Evolutionary conservation across 352 stramenopile species (phyloP).

Genomic region (Phytophthora tubulina): DNA sequence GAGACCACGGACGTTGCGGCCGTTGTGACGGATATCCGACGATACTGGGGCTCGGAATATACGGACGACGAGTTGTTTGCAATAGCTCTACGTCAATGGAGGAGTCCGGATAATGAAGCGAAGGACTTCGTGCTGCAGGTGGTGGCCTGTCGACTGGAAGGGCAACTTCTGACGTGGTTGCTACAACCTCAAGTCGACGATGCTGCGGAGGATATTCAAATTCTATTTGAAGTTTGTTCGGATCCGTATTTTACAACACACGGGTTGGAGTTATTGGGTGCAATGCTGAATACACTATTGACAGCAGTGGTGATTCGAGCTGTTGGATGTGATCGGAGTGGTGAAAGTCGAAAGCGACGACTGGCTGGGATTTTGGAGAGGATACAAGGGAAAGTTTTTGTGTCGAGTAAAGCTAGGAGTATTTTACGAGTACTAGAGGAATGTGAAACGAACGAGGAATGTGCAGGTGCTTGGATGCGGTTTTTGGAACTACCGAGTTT

Average conservation of each 20-base stretch:
- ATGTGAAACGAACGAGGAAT: neutral
- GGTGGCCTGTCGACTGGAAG: constrained; percentile 38
- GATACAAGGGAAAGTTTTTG: constrained; percentile 3
- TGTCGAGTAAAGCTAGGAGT: constrained; percentile 5
- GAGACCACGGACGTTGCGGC: constrained; percentile 3
- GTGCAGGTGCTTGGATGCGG: constrained; percentile 18
- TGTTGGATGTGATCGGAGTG: constrained; percentile 24
- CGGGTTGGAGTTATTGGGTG: constrained; percentile 5
- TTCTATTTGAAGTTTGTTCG: constrained; percentile 22
- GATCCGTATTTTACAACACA: constrained; percentile 19
- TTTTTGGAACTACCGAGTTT: constrained; percentile 36
- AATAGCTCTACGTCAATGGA: constrained; percentile 26
- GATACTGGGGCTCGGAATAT: constrained; percentile 25
- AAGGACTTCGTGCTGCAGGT: constrained; percentile 38
- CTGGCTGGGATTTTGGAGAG: constrained; percentile 15
- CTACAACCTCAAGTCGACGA: constrained; percentile 49
- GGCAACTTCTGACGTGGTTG: constrained; percentile 41
- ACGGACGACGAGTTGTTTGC: constrained; percentile 36
- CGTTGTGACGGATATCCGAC: constrained; percentile 13
- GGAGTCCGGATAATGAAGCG: neutral
- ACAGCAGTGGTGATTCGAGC: constrained; percentile 20
- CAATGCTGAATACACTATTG: constrained; percentile 26
- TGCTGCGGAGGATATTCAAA: constrained; percentile 28
- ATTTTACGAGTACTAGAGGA: constrained; percentile 16
- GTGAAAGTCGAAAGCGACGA: constrained; percentile 9